Conservation (phyloP, 768 basidiomycete genomes). For the Lentinula edodes region DNA sequence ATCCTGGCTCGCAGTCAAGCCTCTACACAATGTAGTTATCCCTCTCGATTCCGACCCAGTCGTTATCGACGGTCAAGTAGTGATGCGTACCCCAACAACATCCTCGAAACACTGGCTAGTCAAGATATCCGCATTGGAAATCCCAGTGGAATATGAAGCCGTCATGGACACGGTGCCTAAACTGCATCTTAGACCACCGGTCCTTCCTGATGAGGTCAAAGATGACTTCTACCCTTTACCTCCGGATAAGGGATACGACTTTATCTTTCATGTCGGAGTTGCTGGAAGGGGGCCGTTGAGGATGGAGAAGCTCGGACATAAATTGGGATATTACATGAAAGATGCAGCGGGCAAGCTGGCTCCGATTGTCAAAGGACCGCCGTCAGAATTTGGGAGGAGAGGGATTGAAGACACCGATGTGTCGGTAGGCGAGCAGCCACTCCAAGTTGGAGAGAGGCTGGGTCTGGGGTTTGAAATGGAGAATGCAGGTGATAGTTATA, state of each 20-base stretch:
- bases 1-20: conserved; percentile 65
- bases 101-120: conserved; percentile 32
- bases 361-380: conserved; percentile 36
- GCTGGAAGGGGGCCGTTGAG: conserved; percentile 58
- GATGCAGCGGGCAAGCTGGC: conserved; percentile 57
- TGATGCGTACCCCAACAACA: conserved; percentile 11
- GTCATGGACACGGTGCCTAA: conserved; percentile 52
- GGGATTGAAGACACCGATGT: conserved; percentile 26
- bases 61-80: conserved; percentile 17
- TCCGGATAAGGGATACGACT: conserved; percentile 53
- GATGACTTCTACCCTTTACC: conserved; percentile 26
- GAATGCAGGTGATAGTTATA: conserved; percentile 25
- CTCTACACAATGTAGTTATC: conserved; percentile 43
- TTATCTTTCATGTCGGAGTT: conserved; percentile 67
- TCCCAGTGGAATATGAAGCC: conserved; percentile 55
- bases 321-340: conserved; percentile 64
- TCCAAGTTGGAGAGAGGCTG: conserved; percentile 20
- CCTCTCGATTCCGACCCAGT: conserved; percentile 9
- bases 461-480: conserved; percentile 34
- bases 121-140: conserved; percentile 52
- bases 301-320: conserved; percentile 63
- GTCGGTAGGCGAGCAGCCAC: conserved; percentile 9
- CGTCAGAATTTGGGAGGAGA: conserved; percentile 33
- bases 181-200: conserved; percentile 57
- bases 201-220: conserved; percentile 31